Evolutionary conservation across 1,284 basidiomycete species (phyloP), one percentile per base, ranked within the genome.

Genomic region (Ustilago vetiveriae): DNA sequence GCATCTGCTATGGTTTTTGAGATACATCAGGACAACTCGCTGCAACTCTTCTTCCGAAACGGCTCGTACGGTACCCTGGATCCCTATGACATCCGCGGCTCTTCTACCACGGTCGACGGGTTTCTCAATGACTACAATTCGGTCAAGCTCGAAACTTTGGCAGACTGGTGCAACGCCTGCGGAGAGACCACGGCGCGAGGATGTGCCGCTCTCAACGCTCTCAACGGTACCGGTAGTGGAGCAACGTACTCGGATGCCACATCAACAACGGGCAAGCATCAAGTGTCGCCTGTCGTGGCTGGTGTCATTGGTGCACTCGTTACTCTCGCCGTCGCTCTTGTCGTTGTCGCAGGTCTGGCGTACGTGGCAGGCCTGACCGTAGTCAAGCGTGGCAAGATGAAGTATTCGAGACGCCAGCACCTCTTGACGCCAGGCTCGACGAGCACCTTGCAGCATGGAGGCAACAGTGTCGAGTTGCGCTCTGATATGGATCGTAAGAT

Each of bases 1-100:
- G 89, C 89, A 2, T 89, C 90, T 42, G 89, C 90, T 19, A 82
- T 91, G 43, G 88, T 88, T 39, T 89, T 92, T 69, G 92, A 94
- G 84, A 85, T 94, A 55, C 63, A 69, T 19, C 53, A 69, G 23
- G 74, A 76, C 24, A 52, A 78, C 17, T 74, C 73, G 23, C 83
- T 94, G 78, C 88, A 89, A 75, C 85, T 92, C 85, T 89, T 87
- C 82, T 92, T 92, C 88, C 89, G 88, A 84, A 94, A 94, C 82
- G 91, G 91, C 37, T 89, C 90, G 27, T 71, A 72, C 35, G 76
- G 70, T 27, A 71, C 62, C 23, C 72, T 81, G 42, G 50, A 52
- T 0, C 52, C 75, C 10, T 72, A 79, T 54, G 57, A 75, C 6
- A 44, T 84, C 38, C 82, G 82, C 39, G 76, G 74, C 11, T 36